These are phyloP conservation scores for Leptographium flavum DNA, from an alignment of 2,329 filamentous ascomycete genomes.

Conservation along the genomic window DNA sequence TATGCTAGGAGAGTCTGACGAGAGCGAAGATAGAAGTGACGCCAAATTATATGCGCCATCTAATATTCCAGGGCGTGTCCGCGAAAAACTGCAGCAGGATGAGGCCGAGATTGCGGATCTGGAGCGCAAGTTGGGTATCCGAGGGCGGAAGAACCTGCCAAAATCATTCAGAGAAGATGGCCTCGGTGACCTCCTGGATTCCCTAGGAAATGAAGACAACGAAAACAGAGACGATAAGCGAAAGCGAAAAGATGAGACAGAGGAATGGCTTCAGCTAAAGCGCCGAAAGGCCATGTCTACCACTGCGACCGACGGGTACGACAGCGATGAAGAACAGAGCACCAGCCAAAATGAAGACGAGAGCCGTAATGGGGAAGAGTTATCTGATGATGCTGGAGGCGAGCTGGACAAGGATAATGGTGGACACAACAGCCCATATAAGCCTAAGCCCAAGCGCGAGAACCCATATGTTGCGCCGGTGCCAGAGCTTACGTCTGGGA, in stretches of 20 bases:
- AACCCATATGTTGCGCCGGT: constrained; percentile 79
- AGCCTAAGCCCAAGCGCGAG: constrained; percentile 32
- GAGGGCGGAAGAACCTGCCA: constrained; percentile 57
- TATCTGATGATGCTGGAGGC: constrained; percentile 7
- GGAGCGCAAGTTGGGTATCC: constrained; percentile 78
- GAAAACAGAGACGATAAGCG: constrained; percentile 39
- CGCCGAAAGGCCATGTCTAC: constrained; percentile 29
- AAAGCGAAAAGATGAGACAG: constrained; percentile 44
- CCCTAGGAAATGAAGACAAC: constrained; percentile 27
- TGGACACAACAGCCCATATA: constrained; percentile 11
- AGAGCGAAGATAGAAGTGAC: constrained; percentile 8
- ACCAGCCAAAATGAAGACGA: constrained; percentile 13
- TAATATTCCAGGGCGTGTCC: constrained; percentile 25
- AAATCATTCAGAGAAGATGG: constrained; percentile 71
- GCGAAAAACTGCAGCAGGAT: constrained; percentile 58
- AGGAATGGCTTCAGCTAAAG: constrained; percentile 47
- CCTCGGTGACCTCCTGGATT: constrained; percentile 55
- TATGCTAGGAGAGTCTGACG: constrained; percentile 12
- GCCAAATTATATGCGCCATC: constrained; percentile 9
- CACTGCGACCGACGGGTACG: constrained; percentile 10
- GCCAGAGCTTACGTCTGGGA: constrained; percentile 32
- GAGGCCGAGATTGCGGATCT: constrained; percentile 78
- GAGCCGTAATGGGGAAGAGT: constrained; percentile 16
- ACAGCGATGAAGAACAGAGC: constrained; percentile 16
- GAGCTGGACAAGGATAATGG: constrained; percentile 15